A percentile compares a stretch with the other conserved stretches of the same genome.
Evolutionary conservation across 805 yeast genomes (phyloP).

Genomic region (Wickerhamomyces bovis): DNA sequence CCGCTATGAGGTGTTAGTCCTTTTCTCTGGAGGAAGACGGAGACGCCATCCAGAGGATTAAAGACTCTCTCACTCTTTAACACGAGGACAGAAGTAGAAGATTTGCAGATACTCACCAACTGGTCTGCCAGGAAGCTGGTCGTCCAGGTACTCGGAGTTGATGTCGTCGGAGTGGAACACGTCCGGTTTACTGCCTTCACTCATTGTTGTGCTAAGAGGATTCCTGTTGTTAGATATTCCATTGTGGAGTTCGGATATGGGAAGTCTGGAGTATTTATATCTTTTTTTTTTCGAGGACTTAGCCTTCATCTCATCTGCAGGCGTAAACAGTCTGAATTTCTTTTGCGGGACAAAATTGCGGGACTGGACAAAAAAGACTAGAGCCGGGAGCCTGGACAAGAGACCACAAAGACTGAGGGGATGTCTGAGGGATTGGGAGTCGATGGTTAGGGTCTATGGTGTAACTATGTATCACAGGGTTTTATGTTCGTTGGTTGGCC

Average conservation of each 20-base stretch:
- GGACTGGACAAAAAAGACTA: not conserved
- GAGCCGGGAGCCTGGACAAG: too few species aligned
- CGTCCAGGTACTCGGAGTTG: slow-evolving; percentile 23
- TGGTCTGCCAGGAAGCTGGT: slow-evolving; percentile 18
- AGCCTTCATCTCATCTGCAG: too few species aligned
- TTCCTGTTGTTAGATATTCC: not conserved
- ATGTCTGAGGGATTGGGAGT: not conserved
- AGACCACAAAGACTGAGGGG: not conserved
- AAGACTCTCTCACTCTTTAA: not conserved
- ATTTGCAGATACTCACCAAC: slow-evolving; percentile 19
- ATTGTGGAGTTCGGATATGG: not conserved
- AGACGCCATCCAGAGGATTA: not conserved
- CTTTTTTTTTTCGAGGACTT: too few species aligned
- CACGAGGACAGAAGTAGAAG: not conserved
- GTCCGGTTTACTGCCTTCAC: slow-evolving; percentile 26
- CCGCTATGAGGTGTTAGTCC: not conserved
- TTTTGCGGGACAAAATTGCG: not conserved
- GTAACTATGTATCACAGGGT: too few species aligned
- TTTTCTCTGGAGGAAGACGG: not conserved
- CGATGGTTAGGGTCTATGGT: too few species aligned
- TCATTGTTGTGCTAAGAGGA: slow-evolving; percentile 13
- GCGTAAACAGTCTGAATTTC: not conserved
- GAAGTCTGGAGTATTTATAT: not conserved
- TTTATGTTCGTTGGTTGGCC: too few species aligned
- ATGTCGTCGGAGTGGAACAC: slow-evolving; percentile 26